A percentile compares a stretch with the other conserved stretches of the same genome.
Conservation (phyloP, 257 asterid species). For the Plantago ovata region DNA sequence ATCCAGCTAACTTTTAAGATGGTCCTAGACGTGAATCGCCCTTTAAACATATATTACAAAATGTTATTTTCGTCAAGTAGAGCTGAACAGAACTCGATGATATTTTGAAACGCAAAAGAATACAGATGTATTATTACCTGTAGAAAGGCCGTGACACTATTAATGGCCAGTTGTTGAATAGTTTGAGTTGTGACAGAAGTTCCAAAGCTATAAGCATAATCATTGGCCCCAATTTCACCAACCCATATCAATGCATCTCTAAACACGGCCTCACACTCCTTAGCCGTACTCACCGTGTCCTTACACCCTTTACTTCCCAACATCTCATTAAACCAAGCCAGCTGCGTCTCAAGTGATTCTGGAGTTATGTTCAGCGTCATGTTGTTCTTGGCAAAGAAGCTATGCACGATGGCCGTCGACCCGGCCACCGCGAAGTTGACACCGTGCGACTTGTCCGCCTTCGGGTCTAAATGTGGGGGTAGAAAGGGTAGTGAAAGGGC, state of each 20-base stretch:
- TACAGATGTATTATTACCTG: conserved; percentile 34
- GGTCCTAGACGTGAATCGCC: too few relatives aligned
- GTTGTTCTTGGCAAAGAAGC: conserved; percentile 42
- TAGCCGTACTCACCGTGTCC: conserved; percentile 12
- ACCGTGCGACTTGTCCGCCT: conserved; percentile 36
- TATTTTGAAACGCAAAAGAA: neutral
- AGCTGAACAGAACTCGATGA: neutral
- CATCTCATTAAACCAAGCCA: conserved; percentile 36
- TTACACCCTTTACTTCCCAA: conserved; percentile 32
- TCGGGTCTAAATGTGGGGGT: conserved; percentile 44
- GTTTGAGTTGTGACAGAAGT: conserved; percentile 41
- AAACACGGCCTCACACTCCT: conserved; percentile 26
- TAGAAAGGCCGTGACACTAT: conserved; percentile 41
- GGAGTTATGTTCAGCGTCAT: conserved; percentile 40
- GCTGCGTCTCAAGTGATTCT: conserved; percentile 43
- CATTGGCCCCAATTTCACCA: conserved; percentile 64
- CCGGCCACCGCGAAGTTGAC: conserved; percentile 81
- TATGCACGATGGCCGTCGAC: conserved; percentile 43
- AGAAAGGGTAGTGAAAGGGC: conserved; percentile 54
- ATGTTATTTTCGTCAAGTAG: too few relatives aligned
- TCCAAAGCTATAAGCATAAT: conserved; percentile 62
- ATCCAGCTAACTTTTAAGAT: too few relatives aligned
- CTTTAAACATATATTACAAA: too few relatives aligned
- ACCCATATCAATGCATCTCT: conserved; percentile 49
- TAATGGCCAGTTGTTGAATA: conserved; percentile 56